Evolutionary conservation across 2,329 filamentous ascomycete species (phyloP), one percentile per base, ranked within the genome.

Genomic region (Sporothrix brasiliensis): DNA sequence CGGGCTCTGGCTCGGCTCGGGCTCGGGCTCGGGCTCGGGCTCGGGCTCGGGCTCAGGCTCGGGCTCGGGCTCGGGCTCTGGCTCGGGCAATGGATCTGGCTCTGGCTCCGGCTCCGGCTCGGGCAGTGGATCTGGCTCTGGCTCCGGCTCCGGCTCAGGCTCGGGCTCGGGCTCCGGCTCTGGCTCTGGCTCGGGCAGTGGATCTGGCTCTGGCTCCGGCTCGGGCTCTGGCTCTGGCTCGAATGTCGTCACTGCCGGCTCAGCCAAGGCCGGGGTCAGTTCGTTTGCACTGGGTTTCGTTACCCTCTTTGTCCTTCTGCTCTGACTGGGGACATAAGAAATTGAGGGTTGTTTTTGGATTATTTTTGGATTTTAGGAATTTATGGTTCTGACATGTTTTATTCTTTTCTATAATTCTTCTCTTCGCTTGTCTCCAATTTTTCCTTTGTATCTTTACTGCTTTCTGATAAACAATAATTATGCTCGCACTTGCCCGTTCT

Each of bases 241-340:
- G 7, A n/a, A 50, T 30, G 60, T 71, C 7, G 61, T 71, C 53
- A 71, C 70, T 21, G 67, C 70, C 13, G 70, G 70, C 54, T 60
- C 70, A 4, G 47, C 54, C 68, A 69, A 69, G 68, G 34, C 53
- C n/a, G 63, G 70, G 30, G 61, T 54, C 39, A 72, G 54, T 49
- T 60, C 47, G 24, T 2, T 67, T 10, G 61, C 61, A 4, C 34
- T 69, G 39, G 70, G 27, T 44, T 53, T 50, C 30, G 70, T 41
- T 6, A 49, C 44, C 47, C 24, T 69, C 14, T 67, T 19, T 21
- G 63, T 63, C 7, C 39, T 68, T 30, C 27, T 69, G 30, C 34
- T 72, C 34, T 72, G 66, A 41, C 4, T 34, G 27, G 58, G 34
- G 49, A 49, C 47, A 24, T 54, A 4, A 13, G 30, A 41, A 30